Evolutionary conservation across 148 eudicot species (phyloP), one percentile per base, ranked within the genome.

Genomic region (Limonium bicolor): DNA sequence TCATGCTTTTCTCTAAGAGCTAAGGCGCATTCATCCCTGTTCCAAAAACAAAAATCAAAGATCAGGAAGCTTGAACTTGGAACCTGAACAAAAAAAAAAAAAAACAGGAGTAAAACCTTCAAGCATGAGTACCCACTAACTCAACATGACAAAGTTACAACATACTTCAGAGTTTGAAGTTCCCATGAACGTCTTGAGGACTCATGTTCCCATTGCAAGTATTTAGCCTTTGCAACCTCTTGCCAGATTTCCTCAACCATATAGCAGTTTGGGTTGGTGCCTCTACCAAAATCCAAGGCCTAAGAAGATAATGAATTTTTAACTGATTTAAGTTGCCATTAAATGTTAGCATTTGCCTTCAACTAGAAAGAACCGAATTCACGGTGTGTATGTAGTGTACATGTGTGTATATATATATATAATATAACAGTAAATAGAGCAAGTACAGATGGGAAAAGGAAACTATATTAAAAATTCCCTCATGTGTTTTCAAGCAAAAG

Each of bases 201-300:
- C 48, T 73, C 93, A 33, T 65, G 59, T 53, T 84, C 82, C 99
- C 95, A 90, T 59, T 65, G 55, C 59, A 69, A 24, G 64, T 84
- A 84, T 62, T 70, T 84, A 22, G 93, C 99, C 64, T 65, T 84
- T 12, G 93, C 87, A 45, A 90, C 79, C 72, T 73, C 85, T 59
- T 76, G 77, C 99, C 99, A 84, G 45, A 90, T 77, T 54, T 84
- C 87, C 52, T 84, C 99, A 13, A 84, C 87, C 65, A 71, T 75
- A 61, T 73, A 78, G 50, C 85, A 62, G 24, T 64, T 53, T 2
- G 85, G 82, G 60, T 75, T 61, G 25, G 75, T 73, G 46, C 78
- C 99, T 60, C 80, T 75, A 19, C 95, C 86, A 25, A 90, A 82
- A 57, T 90, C 99, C 71, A 84, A 64, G 50, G 97, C 87, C 95